Conservation (phyloP, 176 grass and related monocot genomes). For the Calamus simplicifolius region DNA sequence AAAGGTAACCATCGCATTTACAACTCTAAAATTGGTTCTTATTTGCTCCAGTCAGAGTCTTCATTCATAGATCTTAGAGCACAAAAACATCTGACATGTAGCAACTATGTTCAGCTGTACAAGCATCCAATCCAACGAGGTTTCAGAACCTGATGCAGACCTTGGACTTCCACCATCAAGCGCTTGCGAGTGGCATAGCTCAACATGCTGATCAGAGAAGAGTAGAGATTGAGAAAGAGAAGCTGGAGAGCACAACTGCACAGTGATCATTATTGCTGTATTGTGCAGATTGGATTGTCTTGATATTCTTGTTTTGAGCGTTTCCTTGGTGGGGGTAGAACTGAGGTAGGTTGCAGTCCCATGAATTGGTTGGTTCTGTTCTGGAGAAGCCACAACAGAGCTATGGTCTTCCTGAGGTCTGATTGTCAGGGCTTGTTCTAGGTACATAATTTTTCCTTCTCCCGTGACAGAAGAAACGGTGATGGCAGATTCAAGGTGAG, state of each 20-base stretch:
- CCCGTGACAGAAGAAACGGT: slow-evolving; percentile 8
- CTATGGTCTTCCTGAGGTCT: slow-evolving; percentile 9
- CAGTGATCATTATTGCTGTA: slow-evolving; percentile 15
- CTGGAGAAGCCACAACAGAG: slow-evolving; percentile 21
- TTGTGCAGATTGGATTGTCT: slow-evolving; percentile 3
- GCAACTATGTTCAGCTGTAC: slow-evolving; percentile 32
- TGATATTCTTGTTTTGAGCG: slow-evolving; percentile 23
- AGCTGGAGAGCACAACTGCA: slow-evolving; percentile 43
- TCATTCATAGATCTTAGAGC: no score
- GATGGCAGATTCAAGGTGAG: slow-evolving; percentile 13
- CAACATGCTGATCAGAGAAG: slow-evolving; percentile 74
- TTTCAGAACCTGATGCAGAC: slow-evolving; percentile 75
- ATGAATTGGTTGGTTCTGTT: slow-evolving; percentile 6
- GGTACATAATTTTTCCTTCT: slow-evolving; percentile 16
- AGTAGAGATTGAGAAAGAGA: slow-evolving; percentile 70
- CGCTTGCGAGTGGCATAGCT: slow-evolving; percentile 66
- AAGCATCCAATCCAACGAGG: slow-evolving; percentile 49
- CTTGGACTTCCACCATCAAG: slow-evolving; percentile 68
- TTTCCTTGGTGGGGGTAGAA: not conserved
- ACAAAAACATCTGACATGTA: not conserved
- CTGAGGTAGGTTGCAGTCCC: slow-evolving; percentile 5
- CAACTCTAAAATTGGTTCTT: no score
- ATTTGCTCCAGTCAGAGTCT: no score
- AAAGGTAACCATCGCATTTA: slow-evolving; percentile 35
- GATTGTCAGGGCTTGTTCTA: slow-evolving; percentile 15